These are phyloP conservation scores for Chaetomiaceae sp. DNA, from an alignment of 2,329 filamentous ascomycete species.

Conservation along the genomic window DNA sequence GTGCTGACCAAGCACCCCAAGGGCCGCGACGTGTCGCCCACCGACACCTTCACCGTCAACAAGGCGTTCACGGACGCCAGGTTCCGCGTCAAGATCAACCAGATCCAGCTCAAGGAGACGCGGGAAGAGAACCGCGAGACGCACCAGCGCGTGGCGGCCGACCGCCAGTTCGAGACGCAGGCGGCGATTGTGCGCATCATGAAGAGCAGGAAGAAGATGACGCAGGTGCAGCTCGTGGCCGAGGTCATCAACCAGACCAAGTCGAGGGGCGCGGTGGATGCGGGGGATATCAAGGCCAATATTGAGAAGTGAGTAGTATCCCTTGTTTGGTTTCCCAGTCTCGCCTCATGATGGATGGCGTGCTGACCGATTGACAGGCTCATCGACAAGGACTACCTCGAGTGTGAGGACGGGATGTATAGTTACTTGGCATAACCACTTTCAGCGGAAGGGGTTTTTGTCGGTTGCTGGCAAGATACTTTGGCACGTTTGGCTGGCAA, in stretches of 20 bases:
- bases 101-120: conserved; percentile 95
- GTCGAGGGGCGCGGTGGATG: conserved; percentile 78
- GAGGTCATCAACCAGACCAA: conserved; percentile 91
- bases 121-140: conserved; percentile 92
- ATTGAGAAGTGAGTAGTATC: conserved; percentile 77
- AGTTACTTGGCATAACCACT: conserved; percentile 55
- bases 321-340: neutral
- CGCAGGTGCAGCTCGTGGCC: conserved; percentile 78
- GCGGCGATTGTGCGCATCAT: conserved; percentile 95
- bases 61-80: conserved; percentile 71
- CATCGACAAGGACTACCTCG: conserved; percentile 91
- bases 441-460: neutral
- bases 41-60: conserved; percentile 85
- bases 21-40: conserved; percentile 70
- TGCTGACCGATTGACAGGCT: conserved; percentile 48
- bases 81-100: conserved; percentile 95
- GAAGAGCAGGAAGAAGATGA: conserved; percentile 87
- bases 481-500: too few species aligned
- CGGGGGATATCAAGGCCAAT: conserved; percentile 88
- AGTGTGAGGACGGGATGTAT: conserved; percentile 69
- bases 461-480: neutral
- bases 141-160: conserved; percentile 81
- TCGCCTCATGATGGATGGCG: too few species aligned
- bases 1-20: conserved; percentile 83
- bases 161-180: conserved; percentile 93